Evolutionary conservation across 2,329 filamentous ascomycete species (phyloP), one percentile per base, ranked within the genome.

Genomic region (Lasiodiplodia sp.): DNA sequence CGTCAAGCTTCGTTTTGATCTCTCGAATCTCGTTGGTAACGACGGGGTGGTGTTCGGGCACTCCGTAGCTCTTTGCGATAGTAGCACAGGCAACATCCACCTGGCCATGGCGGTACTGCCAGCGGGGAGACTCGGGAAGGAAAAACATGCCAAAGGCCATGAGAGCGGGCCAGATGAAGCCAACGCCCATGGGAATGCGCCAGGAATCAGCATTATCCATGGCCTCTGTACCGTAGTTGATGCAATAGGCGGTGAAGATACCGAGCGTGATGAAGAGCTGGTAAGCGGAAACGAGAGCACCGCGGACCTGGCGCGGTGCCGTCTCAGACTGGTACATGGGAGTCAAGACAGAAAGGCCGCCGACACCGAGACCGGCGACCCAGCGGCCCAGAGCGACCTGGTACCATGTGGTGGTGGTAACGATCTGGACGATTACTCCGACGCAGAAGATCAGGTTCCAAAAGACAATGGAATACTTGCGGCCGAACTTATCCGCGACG

Each of bases 261-360:
- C 90, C 90, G 34, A 91, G 81, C 0, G 90, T 92, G 75, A 92
- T 89, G 76, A 91, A 87, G 3, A 92, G 84, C 81, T 92, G 90
- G 77, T 91, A 92, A 64, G 60, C 52, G 16, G 69, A 64, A 34
- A 92, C 85, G 49, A 91, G 83, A 7, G 88, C 83, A 73, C 88
- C 88, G 72, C 90, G 87, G 63, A 92, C 86, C 69, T 88, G 85
- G 70, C 88, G 84, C 0, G 90, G 90, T 2, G 87, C 87, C 68
- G 85, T 88, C 78, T 92, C 90, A 18, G 85, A 87, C 75, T 91
- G 88, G 73, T 92, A 92, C 87, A 92, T 79, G 4, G 79, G 79
- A 3, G 77, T 79, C 62, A 88, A 81, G 52, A 90, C 89, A 6
- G 87, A 90, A 0, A 91, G 81, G 23, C 86, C 84, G 34, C 90